Base-by-base conservation (phyloP, 345 rosid species). In the Salix viminalis region DNA sequence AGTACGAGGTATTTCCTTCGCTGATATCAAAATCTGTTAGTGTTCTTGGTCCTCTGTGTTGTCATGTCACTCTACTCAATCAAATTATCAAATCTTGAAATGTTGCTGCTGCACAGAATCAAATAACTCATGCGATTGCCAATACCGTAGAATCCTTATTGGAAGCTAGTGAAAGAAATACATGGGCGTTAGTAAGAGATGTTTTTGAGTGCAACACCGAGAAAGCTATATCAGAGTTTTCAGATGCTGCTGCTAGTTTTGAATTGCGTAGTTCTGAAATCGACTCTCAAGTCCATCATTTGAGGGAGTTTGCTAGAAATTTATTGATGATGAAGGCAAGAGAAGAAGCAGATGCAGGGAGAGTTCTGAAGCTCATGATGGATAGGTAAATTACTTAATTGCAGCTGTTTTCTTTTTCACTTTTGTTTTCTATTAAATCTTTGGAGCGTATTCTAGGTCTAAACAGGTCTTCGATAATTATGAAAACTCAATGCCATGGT, bases 291-390 rank as follows among this genome's bases (percentile, higher is more conserved):
- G 82, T 88, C 80, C 87, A 83, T 73, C 83, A 83, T 69, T 76
- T 91, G 73, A 84, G 87, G 78, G 79, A 86, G 37, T 83, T 68
- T 83, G 88, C 92, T 39, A 87, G 84, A 79, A 83, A 85, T 79
- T 36, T 91, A 66, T 90, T 90, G 67, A 89, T 82, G 87, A 90
- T 86, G 74, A 91, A 88, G 61, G 90, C 97, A 46, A 91, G 87
- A 85, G 92, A 91, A 83, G 90, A 86, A 78, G 92, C 97, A 34
- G 36, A 34, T 34, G 36, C 36, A 56, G 90, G 88, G 62, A 88
- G 90, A 83, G 85, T 89, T 84, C 79, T 91, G 74, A 89, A 90
- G 74, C 85, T 79, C 81, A 91, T 91, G 94, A 91, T 90, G 83
- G 94, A 90, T 79, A 85, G 90, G 97, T 90, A 71, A 52, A 65